Evolutionary conservation across 345 rosid species (phyloP).

Genomic region (Chamaenerion angustifolium): DNA sequence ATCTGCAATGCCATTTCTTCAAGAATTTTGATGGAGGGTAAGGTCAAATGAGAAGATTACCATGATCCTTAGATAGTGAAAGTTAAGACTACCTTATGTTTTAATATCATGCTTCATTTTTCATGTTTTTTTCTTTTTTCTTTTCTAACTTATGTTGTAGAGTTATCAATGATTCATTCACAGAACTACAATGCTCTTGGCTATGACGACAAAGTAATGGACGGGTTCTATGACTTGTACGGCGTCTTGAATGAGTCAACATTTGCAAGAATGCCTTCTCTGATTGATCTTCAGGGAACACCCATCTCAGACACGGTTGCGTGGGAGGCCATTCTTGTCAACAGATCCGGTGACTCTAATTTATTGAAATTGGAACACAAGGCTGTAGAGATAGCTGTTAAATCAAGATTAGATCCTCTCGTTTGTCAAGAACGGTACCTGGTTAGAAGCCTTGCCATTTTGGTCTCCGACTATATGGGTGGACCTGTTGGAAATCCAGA

Average conservation of each 20-base stretch:
- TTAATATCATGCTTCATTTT: no score
- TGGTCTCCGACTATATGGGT: conserved; percentile 87
- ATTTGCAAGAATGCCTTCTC: conserved; percentile 66
- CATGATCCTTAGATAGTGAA: no score
- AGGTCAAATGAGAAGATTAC: no score
- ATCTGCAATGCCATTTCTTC: no score
- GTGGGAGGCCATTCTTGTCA: conserved; percentile 87
- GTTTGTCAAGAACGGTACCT: conserved; percentile 28
- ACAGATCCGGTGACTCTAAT: conserved; percentile 61
- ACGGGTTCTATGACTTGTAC: conserved; percentile 84
- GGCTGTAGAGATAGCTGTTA: conserved; percentile 54
- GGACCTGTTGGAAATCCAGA: conserved; percentile 76
- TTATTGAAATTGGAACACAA: conserved; percentile 61
- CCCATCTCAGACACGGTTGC: conserved; percentile 39
- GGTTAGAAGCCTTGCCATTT: conserved; percentile 55
- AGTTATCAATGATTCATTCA: conserved; percentile 23
- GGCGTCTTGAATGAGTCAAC: conserved; percentile 45
- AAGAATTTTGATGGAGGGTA: no score
- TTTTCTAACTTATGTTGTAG: conserved; percentile 50
- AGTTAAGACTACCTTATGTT: no score
- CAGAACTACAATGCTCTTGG: conserved; percentile 92
- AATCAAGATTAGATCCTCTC: conserved; percentile 39
- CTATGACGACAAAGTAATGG: conserved; percentile 91
- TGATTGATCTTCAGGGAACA: conserved; percentile 77
- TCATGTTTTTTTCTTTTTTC: conserved; percentile 13